Conservation (phyloP, 139 green algal species). For the Tetraselmis chui region DNA sequence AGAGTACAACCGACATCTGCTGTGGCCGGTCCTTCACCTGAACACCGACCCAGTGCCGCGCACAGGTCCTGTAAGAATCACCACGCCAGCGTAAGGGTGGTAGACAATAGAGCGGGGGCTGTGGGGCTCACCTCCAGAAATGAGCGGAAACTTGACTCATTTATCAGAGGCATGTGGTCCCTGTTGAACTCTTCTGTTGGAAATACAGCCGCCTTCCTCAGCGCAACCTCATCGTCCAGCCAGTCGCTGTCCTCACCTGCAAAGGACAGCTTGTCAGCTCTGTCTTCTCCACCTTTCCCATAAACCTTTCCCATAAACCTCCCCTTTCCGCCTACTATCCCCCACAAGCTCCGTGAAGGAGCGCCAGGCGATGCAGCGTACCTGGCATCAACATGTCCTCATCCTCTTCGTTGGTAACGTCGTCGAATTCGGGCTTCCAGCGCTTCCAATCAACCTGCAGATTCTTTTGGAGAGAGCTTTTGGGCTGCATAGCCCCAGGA, state of each 20-base stretch:
- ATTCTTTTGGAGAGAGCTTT: not conserved
- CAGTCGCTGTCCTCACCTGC: conserved; percentile 2
- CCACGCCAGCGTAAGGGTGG: too few species aligned
- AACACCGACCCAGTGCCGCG: too few species aligned
- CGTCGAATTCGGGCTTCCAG: conserved; percentile 21
- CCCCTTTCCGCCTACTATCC: too few species aligned
- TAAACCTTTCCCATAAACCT: too few species aligned
- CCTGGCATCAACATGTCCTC: not conserved
- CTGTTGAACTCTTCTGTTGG: conserved; percentile 9
- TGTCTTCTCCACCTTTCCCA: too few species aligned
- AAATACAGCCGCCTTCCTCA: conserved; percentile 6
- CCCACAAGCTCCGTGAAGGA: too few species aligned
- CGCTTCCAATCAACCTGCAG: conserved; percentile 22
- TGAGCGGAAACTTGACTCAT: not conserved
- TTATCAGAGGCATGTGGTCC: conserved; percentile 12
- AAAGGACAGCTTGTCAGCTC: too few species aligned
- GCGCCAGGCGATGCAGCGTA: not conserved
- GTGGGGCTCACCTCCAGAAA: conserved; percentile 2
- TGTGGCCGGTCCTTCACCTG: not conserved
- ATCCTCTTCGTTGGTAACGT: conserved; percentile 1
- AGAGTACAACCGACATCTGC: conserved; percentile 9
- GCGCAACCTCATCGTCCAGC: conserved; percentile 15
- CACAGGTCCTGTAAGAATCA: too few species aligned
- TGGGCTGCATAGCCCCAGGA: not conserved
- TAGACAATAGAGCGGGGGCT: too few species aligned